Evolutionary conservation across 805 yeast genomes (phyloP).

Genomic region (Cyberlindnera japonica): DNA sequence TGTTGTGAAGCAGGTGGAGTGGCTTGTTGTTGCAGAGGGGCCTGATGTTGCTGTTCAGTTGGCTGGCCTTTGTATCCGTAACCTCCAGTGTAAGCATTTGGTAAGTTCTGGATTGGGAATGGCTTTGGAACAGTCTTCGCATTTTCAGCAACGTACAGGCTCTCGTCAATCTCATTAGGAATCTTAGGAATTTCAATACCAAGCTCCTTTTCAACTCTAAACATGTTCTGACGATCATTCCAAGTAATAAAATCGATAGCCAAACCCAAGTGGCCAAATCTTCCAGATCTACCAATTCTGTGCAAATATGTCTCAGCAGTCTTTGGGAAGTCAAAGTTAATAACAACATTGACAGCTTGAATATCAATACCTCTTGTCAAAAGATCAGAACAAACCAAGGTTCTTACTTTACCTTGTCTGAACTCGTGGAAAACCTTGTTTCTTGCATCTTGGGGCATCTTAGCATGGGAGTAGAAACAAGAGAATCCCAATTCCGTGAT

Average conservation of each 20-base stretch:
- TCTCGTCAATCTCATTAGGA: conserved; percentile 87
- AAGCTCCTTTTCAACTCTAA: conserved; percentile 93
- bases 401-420: conserved; percentile 96
- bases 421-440: conserved; percentile 98
- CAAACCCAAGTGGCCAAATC: conserved; percentile 97
- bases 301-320: conserved; percentile 96
- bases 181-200: conserved; percentile 97
- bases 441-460: conserved; percentile 96
- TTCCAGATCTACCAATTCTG: conserved; percentile 98
- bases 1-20: conserved; percentile 17
- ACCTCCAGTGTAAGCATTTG: conserved; percentile 36
- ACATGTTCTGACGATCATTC: conserved; percentile 91
- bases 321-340: conserved; percentile 97
- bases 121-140: conserved; percentile 77
- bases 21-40: not conserved
- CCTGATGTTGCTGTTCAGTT: conserved; percentile 26
- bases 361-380: conserved; percentile 98
- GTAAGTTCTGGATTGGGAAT: conserved; percentile 67
- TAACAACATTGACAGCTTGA: conserved; percentile 97
- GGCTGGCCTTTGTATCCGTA: conserved; percentile 48
- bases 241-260: conserved; percentile 96
- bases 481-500: conserved; percentile 96
- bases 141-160: conserved; percentile 83
- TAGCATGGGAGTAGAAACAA: conserved; percentile 95
- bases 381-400: conserved; percentile 93